Evolutionary conservation across 2,329 filamentous ascomycete genomes (phyloP).

Genomic region (Colletotrichum euphorbiae): DNA sequence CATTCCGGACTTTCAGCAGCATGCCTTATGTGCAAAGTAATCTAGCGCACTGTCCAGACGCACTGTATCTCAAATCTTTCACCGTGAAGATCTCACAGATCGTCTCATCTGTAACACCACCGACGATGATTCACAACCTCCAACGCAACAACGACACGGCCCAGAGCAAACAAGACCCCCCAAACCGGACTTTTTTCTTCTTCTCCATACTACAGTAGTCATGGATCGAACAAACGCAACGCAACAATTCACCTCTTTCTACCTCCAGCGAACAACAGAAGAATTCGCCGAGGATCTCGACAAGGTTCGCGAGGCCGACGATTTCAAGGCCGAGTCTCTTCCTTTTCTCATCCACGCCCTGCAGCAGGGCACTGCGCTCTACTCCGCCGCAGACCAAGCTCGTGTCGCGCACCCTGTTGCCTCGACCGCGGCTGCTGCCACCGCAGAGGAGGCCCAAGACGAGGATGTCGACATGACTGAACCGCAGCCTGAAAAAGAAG

Average conservation of each 20-base stretch:
- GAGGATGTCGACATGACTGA: constrained; percentile 24
- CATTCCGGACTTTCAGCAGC: no score
- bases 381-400: constrained; percentile 60
- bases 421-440: not conserved
- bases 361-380: constrained; percentile 74
- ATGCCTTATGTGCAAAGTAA: no score
- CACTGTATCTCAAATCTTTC: constrained; percentile 33
- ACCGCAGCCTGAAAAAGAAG: constrained; percentile 10
- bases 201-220: not conserved
- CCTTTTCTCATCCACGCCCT: constrained; percentile 75
- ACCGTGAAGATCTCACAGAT: no score
- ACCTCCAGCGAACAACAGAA: constrained; percentile 75
- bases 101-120: not conserved
- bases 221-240: constrained; percentile 11
- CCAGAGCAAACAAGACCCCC: no score
- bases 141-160: no score
- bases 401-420: constrained; percentile 36
- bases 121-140: not conserved
- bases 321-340: constrained; percentile 76
- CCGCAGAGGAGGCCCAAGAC: constrained; percentile 1
- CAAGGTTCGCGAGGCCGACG: constrained; percentile 74
- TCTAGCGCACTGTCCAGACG: not conserved
- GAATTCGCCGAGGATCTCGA: constrained; percentile 82
- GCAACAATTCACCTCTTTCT: constrained; percentile 70
- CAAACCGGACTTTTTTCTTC: not conserved